Conservation (phyloP, 2,329 filamentous ascomycete species). For the Fusarium neocosmosporiellum region DNA sequence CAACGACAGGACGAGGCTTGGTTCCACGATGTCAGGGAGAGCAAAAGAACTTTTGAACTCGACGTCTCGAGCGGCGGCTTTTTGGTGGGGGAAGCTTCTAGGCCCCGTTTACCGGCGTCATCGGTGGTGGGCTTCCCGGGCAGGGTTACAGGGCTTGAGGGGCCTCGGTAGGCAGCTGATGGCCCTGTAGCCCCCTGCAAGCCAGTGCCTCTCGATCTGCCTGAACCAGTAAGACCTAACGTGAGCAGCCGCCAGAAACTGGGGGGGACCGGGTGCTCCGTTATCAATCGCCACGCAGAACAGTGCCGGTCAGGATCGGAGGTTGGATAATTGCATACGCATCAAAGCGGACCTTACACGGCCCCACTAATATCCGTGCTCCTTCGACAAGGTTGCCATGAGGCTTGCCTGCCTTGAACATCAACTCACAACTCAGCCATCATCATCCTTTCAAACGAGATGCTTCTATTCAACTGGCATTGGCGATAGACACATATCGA, state of each 20-base stretch:
- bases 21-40: slow-evolving; percentile 39
- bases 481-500: background rate
- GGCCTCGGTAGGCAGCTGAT: slow-evolving; percentile 24
- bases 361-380: slow-evolving; percentile 19
- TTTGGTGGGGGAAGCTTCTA: slow-evolving; percentile 38
- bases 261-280: slow-evolving; percentile 30
- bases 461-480: background rate
- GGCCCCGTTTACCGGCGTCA: slow-evolving; percentile 40
- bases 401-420: background rate
- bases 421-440: background rate
- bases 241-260: slow-evolving; percentile 31
- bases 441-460: background rate
- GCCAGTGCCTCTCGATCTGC: slow-evolving; percentile 11
- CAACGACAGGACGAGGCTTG: slow-evolving; percentile 11
- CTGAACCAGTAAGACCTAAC: slow-evolving; percentile 39
- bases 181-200: slow-evolving; percentile 18
- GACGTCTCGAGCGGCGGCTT: slow-evolving; percentile 26
- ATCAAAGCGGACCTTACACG: slow-evolving; percentile 15
- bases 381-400: background rate
- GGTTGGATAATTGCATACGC: slow-evolving; percentile 42
- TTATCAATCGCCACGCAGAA: slow-evolving; percentile 38
- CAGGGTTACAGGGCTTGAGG: slow-evolving; percentile 29
- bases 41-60: slow-evolving; percentile 39
- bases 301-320: background rate
- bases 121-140: slow-evolving; percentile 22